Base-by-base conservation (phyloP, 1,284 basidiomycete genomes). In the Apiotrichum sp. region DNA sequence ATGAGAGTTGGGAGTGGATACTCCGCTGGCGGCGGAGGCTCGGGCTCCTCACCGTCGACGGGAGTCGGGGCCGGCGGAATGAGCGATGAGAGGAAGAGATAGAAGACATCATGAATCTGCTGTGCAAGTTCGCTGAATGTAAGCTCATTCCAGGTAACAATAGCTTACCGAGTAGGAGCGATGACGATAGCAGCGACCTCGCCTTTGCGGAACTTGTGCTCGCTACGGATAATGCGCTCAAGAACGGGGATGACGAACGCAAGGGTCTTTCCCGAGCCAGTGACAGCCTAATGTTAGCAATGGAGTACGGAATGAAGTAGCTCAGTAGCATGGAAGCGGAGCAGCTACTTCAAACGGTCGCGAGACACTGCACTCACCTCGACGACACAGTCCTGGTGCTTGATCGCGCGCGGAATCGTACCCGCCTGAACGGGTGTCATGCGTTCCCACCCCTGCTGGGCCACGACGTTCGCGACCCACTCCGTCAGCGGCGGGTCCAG, bases 361-460 rank as follows among this genome's bases (percentile, higher is more conserved):
- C 22, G 22, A 22, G 22, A 22, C 22, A 38, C 36, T 38, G 36
- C 36, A 59, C 77, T 50, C 46, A 79, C 79, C 74, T 97, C 95
- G 1, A 98, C 96, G 3, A 98, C 91, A 33, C 98, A 93, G 69
- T 99, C 96, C 75, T 98, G 97, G 75, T 98, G 85, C 67, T 86
- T 86, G 84, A 97, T 87, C 71, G 98, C 97, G 38, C 98, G 81
- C 0, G 96, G 96, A 56, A 99, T 97, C 0, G 92, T 89, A 4
- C 88, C 88, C 0, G 93, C 90, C 74, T 99, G 96, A 0, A 99
- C 96, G 0, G 96, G 96, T 0, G 96, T 98, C 90, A 96, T 96
- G 68, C 85, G 84, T 9, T 81, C 79, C 70, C 88, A 86, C 1
- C 90, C 90, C 83, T 92, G 69, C 36, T 84, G 52, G 83, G 85